These are phyloP conservation scores for Chlamydomonas sp. DNA, from an alignment of 139 green algal genomes.

Conservation along the genomic window DNA sequence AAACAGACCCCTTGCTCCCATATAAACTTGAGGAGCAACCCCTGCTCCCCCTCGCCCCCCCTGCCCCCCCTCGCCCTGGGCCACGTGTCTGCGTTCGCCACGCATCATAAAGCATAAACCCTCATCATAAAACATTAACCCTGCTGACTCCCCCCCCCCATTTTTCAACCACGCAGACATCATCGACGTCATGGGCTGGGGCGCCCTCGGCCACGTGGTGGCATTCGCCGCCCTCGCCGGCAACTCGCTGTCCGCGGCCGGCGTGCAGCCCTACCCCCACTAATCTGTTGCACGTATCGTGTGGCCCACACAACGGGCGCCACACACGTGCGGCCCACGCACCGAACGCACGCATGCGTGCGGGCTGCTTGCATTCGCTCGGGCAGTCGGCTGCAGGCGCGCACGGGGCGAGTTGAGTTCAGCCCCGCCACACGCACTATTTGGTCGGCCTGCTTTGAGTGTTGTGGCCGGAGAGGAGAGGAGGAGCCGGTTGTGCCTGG, in stretches of 20 bases:
- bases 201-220: conserved; percentile 69
- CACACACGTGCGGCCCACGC: background rate
- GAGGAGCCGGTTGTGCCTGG: too few species aligned
- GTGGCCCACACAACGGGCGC: background rate
- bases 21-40: too few species aligned
- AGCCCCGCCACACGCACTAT: too few species aligned
- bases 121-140: background rate
- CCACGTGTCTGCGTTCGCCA: too few species aligned
- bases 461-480: too few species aligned
- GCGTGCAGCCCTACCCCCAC: conserved; percentile 7
- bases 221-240: conserved; percentile 53
- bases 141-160: background rate
- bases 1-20: too few species aligned
- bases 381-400: background rate
- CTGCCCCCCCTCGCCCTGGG: background rate
- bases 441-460: too few species aligned
- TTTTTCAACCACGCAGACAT: conserved; percentile 29
- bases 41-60: too few species aligned
- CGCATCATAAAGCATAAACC: background rate
- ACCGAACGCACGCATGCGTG: background rate
- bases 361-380: background rate
- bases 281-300: too few species aligned
- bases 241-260: conserved; percentile 24
- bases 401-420: too few species aligned
- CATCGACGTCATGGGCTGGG: conserved; percentile 80